Evolutionary conservation across 306 rosid genomes (phyloP).

Genomic region (Crotalaria pallida): DNA sequence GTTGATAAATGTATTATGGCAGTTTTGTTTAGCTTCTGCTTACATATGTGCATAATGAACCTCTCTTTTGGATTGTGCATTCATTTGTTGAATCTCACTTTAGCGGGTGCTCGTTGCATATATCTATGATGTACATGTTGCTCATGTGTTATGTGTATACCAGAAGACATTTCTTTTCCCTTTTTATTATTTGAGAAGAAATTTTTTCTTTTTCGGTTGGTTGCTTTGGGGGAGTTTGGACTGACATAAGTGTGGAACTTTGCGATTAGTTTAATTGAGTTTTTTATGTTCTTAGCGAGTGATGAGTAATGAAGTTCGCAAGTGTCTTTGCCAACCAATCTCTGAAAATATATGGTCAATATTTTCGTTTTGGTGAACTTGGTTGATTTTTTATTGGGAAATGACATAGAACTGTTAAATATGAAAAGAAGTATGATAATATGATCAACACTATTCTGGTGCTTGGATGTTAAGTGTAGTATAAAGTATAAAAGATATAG

Average conservation of each 20-base stretch:
- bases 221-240: not conserved
- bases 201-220: not conserved
- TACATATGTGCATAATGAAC: not conserved
- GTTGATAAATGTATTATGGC: slow-evolving; percentile 1
- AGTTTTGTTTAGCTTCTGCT: slow-evolving; percentile 10
- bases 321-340: not conserved
- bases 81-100: not conserved
- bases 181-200: no score
- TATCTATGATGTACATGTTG: not conserved
- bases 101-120: not conserved
- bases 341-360: not conserved
- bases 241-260: not conserved
- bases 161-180: not conserved
- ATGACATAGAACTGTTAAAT: not conserved
- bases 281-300: not conserved
- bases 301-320: not conserved
- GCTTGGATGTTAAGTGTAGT: not conserved
- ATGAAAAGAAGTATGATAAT: not conserved
- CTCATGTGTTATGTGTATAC: not conserved
- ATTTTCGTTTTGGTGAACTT: not conserved
- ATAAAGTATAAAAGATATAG: not conserved
- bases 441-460: not conserved
- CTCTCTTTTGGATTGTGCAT: not conserved
- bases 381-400: not conserved
- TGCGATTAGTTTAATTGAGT: not conserved